These are phyloP conservation scores for Stentor coeruleus DNA, from an alignment of 73 alveolate genomes.

Conservation along the genomic window DNA sequence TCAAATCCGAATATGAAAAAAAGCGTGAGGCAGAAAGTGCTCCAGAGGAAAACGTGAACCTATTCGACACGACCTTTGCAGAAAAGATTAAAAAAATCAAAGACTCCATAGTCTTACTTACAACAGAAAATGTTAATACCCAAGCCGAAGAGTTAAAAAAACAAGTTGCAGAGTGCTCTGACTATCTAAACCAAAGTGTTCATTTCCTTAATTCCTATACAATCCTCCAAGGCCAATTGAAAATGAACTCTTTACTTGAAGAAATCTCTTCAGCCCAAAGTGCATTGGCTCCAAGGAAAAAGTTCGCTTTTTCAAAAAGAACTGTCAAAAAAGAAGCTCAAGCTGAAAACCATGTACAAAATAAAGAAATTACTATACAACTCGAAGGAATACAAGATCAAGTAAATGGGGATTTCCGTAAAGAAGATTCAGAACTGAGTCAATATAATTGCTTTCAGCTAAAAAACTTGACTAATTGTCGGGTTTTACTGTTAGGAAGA, in stretches of 20 bases:
- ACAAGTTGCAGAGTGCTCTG: conserved; percentile 33
- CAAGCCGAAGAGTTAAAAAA: conserved; percentile 33
- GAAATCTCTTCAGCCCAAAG: conserved; percentile 40
- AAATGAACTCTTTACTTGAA: conserved; percentile 34
- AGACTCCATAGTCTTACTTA: conserved; percentile 9
- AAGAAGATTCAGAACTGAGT: conserved; percentile 49
- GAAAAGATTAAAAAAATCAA: conserved; percentile 15
- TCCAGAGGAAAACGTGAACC: conserved; percentile 43
- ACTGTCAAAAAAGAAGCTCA: conserved; percentile 21
- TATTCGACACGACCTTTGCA: conserved; percentile 28
- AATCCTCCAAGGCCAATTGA: conserved; percentile 25
- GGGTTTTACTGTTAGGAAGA: conserved; percentile 55
- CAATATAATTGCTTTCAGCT: conserved; percentile 70
- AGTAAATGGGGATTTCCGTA: conserved; percentile 33
- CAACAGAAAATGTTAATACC: conserved; percentile 37
- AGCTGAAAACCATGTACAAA: conserved; percentile 24
- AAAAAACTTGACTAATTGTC: conserved; percentile 63
- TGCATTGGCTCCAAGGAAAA: conserved; percentile 51
- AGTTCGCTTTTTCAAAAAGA: conserved; percentile 42
- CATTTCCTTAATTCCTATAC: conserved; percentile 37
- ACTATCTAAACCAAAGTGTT: conserved; percentile 38
- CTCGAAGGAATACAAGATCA: conserved; percentile 33
- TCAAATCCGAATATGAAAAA: background rate
- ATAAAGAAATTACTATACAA: background rate
- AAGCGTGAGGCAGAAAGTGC: conserved; percentile 26